Base-by-base conservation (phyloP, 202 grass and related monocot genomes). In the Musa balbisiana region DNA sequence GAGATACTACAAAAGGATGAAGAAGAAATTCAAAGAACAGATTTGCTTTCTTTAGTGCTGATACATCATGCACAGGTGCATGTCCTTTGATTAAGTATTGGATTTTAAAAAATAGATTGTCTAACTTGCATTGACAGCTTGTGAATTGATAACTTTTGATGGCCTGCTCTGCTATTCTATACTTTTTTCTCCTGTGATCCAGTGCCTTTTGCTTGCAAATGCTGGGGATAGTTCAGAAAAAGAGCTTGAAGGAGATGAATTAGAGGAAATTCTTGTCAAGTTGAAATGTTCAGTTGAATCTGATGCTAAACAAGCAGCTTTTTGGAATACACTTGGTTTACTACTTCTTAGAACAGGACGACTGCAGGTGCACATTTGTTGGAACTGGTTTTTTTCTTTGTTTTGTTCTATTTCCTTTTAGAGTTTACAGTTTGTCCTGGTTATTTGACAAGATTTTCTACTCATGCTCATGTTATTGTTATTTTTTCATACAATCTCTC, bases 301-400 rank as follows among this genome's bases (percentile, higher is more conserved):
- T 73, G 95, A 99, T 85, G 80, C 82, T 49, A 99, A 84, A 78
- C 95, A 94, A 52, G 95, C 95, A 82, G 87, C 95, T 85, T 91
- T 98, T 84, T 98, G 95, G 95, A 98, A 94, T 83, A 89, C 86
- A 69, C 87, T 99, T 53, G 95, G 95, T 74, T 77, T 89, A 84
- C 88, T 99, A 80, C 91, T 98, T 84, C 91, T 99, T 79, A 90
- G 88, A 64, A 82, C 79, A 74, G 87, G 91, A 29, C 95, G 88
- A 72, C 77, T 94, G 77, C 84, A 99, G 85, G 95, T 99, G 79
- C 55, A 17, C 17, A 63, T 27, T 55, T 49, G 16, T 82, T 71
- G 24, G 52, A 78, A 20, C 6, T 83, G 13, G 54, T 85, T 17
- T 21, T 52, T 64, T 71, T 74, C 17, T 53, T 69, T 76, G 11